These are phyloP conservation scores for Sisymbrium irio DNA, from an alignment of 345 rosid genomes.

Conservation along the genomic window DNA sequence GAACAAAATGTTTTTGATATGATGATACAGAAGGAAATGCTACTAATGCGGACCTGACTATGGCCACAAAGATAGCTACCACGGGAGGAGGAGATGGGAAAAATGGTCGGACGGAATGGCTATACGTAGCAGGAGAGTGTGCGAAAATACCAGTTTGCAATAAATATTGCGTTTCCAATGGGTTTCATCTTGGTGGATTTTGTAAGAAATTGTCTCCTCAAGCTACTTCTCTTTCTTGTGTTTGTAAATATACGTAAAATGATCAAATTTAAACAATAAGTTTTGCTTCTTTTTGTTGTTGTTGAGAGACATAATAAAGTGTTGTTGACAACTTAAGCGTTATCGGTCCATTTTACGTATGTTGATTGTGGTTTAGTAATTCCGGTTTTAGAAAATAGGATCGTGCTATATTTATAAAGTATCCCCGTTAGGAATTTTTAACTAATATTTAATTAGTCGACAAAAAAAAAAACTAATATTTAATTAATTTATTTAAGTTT, in stretches of 20 bases:
- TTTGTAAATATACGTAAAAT: constrained; percentile 25
- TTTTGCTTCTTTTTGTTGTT: not conserved
- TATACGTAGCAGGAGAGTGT: constrained; percentile 31
- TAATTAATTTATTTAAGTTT: too few species aligned
- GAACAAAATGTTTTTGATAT: constrained; percentile 1
- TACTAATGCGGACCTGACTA: not conserved
- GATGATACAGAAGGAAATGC: constrained; percentile 4
- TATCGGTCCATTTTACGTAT: too few species aligned
- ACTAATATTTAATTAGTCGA: too few species aligned
- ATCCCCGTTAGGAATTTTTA: too few species aligned
- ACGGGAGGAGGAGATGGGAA: not conserved
- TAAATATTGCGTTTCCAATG: constrained; percentile 28
- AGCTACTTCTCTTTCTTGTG: constrained; percentile 28
- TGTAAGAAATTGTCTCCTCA: constrained; percentile 32
- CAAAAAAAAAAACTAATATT: too few species aligned
- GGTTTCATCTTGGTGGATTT: constrained; percentile 35
- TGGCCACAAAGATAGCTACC: not conserved
- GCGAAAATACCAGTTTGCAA: constrained; percentile 23
- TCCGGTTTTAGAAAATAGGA: too few species aligned
- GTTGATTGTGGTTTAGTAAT: too few species aligned
- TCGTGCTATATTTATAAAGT: too few species aligned
- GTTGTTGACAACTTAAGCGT: not conserved
- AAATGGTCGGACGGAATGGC: constrained; percentile 24
- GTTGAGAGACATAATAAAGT: constrained; percentile 6
- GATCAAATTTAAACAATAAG: not conserved